Evolutionary conservation across 192 early-diverging fungal genomes (phyloP).

Genomic region (Podila horticola): DNA sequence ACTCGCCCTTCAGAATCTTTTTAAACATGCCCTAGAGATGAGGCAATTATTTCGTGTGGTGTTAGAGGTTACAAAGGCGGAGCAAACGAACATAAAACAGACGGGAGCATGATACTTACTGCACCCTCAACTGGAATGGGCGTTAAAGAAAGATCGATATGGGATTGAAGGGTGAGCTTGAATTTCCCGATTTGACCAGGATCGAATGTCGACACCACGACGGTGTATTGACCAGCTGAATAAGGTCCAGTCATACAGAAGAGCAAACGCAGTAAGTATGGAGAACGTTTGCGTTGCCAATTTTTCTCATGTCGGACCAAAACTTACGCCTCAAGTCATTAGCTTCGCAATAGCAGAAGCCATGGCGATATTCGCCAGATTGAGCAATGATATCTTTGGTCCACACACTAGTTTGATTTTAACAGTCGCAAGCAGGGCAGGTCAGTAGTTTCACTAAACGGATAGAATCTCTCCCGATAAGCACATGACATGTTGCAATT

Average conservation of each 20-base stretch:
- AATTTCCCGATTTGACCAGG: conserved; percentile 75
- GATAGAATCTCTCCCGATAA: background rate
- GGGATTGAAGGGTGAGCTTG: conserved; percentile 70
- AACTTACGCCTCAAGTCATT: conserved; percentile 64
- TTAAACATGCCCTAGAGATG: conserved; percentile 68
- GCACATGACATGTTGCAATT: conserved; percentile 12
- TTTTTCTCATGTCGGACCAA: background rate
- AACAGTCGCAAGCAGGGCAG: conserved; percentile 8
- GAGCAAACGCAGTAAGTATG: background rate
- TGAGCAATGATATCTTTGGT: conserved; percentile 71
- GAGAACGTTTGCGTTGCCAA: background rate
- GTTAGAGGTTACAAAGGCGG: background rate
- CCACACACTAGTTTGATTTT: conserved; percentile 48
- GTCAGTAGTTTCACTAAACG: background rate
- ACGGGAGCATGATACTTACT: conserved; percentile 46
- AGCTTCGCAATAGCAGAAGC: conserved; percentile 79
- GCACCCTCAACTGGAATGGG: conserved; percentile 81
- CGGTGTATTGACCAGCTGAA: conserved; percentile 79
- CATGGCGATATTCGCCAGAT: conserved; percentile 81
- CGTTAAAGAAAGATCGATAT: conserved; percentile 57
- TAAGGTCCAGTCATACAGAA: background rate
- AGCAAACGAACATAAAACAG: background rate
- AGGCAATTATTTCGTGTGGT: background rate
- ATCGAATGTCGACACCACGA: conserved; percentile 84
- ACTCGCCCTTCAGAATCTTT: conserved; percentile 63